Base-by-base conservation (phyloP, 2,329 filamentous ascomycete species). In the Diaporthe longicolla region DNA sequence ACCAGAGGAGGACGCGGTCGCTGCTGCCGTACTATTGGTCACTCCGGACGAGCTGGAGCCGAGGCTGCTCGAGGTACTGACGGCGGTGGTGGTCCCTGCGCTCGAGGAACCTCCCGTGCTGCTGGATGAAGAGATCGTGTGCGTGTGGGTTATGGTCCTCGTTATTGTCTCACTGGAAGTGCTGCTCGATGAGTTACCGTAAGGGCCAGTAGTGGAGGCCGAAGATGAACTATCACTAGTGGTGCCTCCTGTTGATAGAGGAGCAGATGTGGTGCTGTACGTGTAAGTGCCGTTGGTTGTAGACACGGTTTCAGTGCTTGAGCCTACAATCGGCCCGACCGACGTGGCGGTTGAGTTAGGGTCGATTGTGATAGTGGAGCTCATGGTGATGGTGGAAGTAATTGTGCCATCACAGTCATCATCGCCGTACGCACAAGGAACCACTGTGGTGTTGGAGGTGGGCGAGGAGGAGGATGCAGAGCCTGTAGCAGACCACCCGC, bases 401-500 rank as follows among this genome's bases (percentile, higher is more conserved):
- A 72, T 54, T 11, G 71, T 72, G 26, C 40, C 55, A 24, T 45
- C 54, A 35, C 58, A 68, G 26, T 50, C 63, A 13, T 37, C 61
- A 17, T 37, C 63, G 45, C 63, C 63, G n/a, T 66, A 66, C 45
- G 21, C 63, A 52, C 63, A 40, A 29, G 63, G 59, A 15, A n/a
- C 35, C 40, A n/a, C 70, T 4, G 59, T 61, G 63, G 43, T 32
- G 37, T 24, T 61, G 6, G 54, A 19, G 26, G 43, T 59, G 11
- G 45, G 65, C 45, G 37, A 50, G 4, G 70, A 50, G 21, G 73
- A 74, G 11, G 50, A 11, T 1, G 70, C 70, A 40, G 61, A 61
- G n/a, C 45, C 73, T 9, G 54, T 72, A 29, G 70, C 71, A 45
- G 73, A 73, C 73, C 70, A 73, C 5, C 48, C 63, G 21, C 24